Base-by-base conservation (phyloP, 2,329 filamentous ascomycete species). In the Fusarium albidum region DNA sequence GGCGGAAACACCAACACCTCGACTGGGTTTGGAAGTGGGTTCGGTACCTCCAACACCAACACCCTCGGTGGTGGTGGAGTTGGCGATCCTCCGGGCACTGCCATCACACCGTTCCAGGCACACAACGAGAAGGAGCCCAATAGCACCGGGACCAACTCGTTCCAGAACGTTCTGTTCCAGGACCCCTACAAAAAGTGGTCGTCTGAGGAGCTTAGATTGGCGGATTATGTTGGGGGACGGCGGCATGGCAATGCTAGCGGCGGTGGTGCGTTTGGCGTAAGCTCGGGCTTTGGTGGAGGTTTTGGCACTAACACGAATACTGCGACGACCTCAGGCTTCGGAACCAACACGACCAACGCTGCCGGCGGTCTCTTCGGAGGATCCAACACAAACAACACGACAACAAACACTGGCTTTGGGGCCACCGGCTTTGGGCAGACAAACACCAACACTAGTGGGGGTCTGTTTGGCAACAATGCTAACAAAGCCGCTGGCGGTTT, bases 101-200 rank as follows among this genome's bases (percentile, higher is more conserved):
- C 81, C 12, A 78, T 82, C 4, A 81, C 83, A n/a, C 82, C 87
- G 6, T 96, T 94, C 75, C 76, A 83, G 55, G 79, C 91, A 0
- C 82, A 84, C 39, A 77, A 81, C 15, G 91, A 96, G 75, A 95
- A 94, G 72, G 91, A 96, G 68, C 74, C 78, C 4, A 84, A 82
- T 34, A 82, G 76, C 61, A 73, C 72, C 14, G 75, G 49, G 68
- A 82, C 77, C 61, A 84, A 89, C 68, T 81, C 88, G 5, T 96
- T 89, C 72, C 91, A 95, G 73, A 94, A 87, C 64, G 85, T 96
- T 50, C 78, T 88, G 17, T 92, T 94, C 71, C 88, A 90, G 75
- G 86, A 88, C 18, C 84, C 89, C 2, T 96, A 94, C 77, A 88
- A 87, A 72, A 96, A 95, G 71, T 98, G 89, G 79, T 97, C 94